phyloP scores from a whole-genome alignment of 2,329 filamentous ascomycete species.

The Claviceps maximensis region DNA sequence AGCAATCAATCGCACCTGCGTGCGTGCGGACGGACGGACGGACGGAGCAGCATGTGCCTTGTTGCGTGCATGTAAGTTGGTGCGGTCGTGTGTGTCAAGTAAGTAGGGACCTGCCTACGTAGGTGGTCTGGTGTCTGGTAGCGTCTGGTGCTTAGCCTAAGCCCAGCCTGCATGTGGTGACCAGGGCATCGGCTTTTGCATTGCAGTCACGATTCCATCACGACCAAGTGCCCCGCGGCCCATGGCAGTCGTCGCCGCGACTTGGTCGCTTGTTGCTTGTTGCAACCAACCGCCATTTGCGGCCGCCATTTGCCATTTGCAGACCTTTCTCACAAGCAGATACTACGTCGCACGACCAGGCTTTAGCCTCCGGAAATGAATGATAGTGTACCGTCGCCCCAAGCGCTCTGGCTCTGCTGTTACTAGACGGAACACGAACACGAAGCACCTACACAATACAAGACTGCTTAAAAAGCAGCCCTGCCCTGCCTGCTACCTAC shows the following conservation, averaged over 20 bases:
- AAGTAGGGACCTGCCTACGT: too few relatives aligned
- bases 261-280: not conserved
- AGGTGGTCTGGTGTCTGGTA: too few relatives aligned
- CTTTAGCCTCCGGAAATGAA: not conserved
- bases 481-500: too few relatives aligned
- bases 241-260: not conserved
- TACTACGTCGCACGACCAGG: not conserved
- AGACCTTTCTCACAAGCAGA: not conserved
- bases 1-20: not conserved
- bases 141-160: too few relatives aligned
- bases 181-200: too few relatives aligned
- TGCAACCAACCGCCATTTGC: too few relatives aligned
- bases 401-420: not conserved
- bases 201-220: not conserved
- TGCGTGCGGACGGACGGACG: not conserved
- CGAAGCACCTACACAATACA: too few relatives aligned
- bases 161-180: too few relatives aligned
- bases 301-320: not conserved
- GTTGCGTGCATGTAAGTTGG: not conserved
- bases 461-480: too few relatives aligned
- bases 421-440: not conserved
- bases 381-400: not conserved
- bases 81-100: not conserved
- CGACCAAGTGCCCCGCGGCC: not conserved
- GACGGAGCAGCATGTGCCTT: not conserved